Evolutionary conservation across 1,139 yeast genomes (phyloP), one percentile per base, ranked within the genome.

Genomic region (Debaryomyces sp.): DNA sequence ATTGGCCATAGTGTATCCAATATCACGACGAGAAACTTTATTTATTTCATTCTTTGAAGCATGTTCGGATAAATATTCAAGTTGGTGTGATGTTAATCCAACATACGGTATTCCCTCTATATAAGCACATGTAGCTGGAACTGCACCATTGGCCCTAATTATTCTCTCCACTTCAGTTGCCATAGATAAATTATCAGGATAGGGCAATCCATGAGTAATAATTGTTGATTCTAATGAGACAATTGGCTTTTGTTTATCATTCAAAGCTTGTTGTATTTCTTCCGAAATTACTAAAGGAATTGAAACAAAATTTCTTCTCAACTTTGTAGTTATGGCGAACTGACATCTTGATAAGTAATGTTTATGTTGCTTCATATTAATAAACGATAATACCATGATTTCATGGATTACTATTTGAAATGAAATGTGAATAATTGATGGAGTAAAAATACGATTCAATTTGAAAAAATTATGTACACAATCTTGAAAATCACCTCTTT

Each of bases 81-180:
- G 66, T 53, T 87, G 87, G 1, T 54, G 43, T 0, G 55, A 54
- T 2, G 65, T 58, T 8, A 88, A 66, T 0, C 97, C 97, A 15
- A 90, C 89, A 47, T 73, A 71, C 0, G 96, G 92, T 1, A 64
- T 59, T 3, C 97, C 97, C 13, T 80, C 65, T 24, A 90, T 64
- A 58, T 90, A 87, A 0, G 92, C 96, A 53, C 87, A 84, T 0
- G 97, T 89, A 0, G 97, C 97, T 0, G 97, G 97, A 4, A 87
- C 68, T 0, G 85, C 94, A 3, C 95, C 95, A 44, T 75, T 65
- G 0, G 67, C 63, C 39, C 96, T 71, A 24, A 90, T 78, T 8
- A 78, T 72, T 12, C 66, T 54, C 63, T 90, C 96, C 1, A 89
- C 96, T 1, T 73, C 67, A 30, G 61, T 60, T 0, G 96, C 96